These are phyloP conservation scores for Ramularia collo-cygni DNA, from an alignment of 2,329 filamentous ascomycete genomes.

Conservation along the genomic window DNA sequence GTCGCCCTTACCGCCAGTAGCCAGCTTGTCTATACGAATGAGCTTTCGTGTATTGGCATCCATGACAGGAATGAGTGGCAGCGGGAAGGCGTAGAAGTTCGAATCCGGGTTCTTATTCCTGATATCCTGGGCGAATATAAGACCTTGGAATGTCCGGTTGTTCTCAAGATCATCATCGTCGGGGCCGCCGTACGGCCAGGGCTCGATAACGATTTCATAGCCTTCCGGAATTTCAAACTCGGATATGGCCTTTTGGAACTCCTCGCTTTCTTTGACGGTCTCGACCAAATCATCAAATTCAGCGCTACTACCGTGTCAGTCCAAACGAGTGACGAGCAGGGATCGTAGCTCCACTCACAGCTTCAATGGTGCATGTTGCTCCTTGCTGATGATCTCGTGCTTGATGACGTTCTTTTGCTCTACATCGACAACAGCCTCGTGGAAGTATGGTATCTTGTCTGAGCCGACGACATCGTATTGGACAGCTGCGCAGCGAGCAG, in stretches of 20 bases:
- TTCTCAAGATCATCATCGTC: conserved; percentile 24
- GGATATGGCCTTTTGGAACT: conserved; percentile 23
- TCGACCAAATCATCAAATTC: conserved; percentile 45
- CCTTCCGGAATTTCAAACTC: conserved; percentile 26
- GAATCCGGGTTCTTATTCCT: conserved; percentile 38
- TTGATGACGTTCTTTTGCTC: conserved; percentile 17
- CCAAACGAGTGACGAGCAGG: background rate
- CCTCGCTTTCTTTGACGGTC: conserved; percentile 43
- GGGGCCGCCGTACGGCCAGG: conserved; percentile 27
- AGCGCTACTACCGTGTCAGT: conserved; percentile 32
- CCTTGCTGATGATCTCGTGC: conserved; percentile 26
- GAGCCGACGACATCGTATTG: conserved; percentile 51
- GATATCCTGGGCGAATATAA: conserved; percentile 26
- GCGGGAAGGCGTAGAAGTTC: conserved; percentile 29
- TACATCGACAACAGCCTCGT: conserved; percentile 43
- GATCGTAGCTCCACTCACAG: conserved; percentile 15
- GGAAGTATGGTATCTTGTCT: conserved; percentile 46
- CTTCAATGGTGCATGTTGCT: conserved; percentile 24
- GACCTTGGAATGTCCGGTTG: conserved; percentile 26
- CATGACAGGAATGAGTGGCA: conserved; percentile 28
- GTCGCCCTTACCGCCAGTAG: conserved; percentile 27
- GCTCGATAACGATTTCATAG: conserved; percentile 27
- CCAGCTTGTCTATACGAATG: conserved; percentile 27
- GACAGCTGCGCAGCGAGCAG: conserved; percentile 44
- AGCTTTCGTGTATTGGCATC: conserved; percentile 23